These are phyloP conservation scores for Hericium coralloides DNA, from an alignment of 768 basidiomycete species.

Conservation along the genomic window DNA sequence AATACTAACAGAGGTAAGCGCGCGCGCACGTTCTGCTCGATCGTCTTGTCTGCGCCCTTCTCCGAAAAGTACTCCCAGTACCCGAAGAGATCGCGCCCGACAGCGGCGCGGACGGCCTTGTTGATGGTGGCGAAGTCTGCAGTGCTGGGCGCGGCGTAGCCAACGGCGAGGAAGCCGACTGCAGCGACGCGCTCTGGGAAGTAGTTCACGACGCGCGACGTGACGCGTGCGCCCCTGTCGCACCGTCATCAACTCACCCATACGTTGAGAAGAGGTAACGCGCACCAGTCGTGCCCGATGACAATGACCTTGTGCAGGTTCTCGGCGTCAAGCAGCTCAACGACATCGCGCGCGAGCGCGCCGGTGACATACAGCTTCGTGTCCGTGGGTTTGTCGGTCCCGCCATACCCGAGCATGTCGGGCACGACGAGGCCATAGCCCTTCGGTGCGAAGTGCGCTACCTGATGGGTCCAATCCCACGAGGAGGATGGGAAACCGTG, in stretches of 20 bases:
- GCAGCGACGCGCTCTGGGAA: constrained; percentile 34
- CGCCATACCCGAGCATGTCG: too few species aligned
- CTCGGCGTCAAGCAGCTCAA: constrained; percentile 25
- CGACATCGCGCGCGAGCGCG: constrained; percentile 21
- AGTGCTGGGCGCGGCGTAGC: constrained; percentile 25
- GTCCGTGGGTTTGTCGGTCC: constrained; percentile 32
- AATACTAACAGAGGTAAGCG: background rate
- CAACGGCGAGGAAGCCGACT: constrained; percentile 27
- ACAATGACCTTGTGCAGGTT: constrained; percentile 20
- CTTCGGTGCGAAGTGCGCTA: constrained; percentile 26
- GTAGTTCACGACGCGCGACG: too few species aligned
- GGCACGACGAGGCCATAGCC: too few species aligned
- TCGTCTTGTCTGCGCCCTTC: constrained; percentile 22
- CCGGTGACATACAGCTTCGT: constrained; percentile 18
- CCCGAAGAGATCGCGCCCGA: constrained; percentile 31
- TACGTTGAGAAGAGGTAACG: background rate
- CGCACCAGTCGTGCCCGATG: constrained; percentile 28
- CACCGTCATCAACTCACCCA: too few species aligned
- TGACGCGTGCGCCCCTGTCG: constrained; percentile 37
- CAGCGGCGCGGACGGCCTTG: constrained; percentile 16
- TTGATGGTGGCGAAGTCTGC: constrained; percentile 21
- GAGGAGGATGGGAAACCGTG: constrained; percentile 40
- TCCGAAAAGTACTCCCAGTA: constrained; percentile 32
- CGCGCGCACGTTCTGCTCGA: constrained; percentile 25
- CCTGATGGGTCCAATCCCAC: constrained; percentile 32